Evolutionary conservation across 495 filamentous ascomycete genomes (phyloP), one percentile per base, ranked within the genome.

Genomic region (Neurospora discreta): DNA sequence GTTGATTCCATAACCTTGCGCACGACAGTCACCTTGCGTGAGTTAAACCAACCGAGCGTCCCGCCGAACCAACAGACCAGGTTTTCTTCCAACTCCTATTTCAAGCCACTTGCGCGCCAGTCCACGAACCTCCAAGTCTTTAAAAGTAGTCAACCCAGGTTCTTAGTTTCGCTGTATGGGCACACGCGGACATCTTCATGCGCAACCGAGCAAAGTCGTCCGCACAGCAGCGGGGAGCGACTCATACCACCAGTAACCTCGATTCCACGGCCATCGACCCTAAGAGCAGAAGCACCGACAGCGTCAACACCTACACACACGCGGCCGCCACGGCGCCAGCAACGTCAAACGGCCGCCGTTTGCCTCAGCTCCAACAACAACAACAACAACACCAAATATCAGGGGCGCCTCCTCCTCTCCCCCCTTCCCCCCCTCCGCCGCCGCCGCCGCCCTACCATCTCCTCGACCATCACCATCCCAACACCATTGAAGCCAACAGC

Each of bases 161-260:
- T 6, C 52, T 36, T 33, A 7, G 52, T 26, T 68, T 70, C 73
- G 71, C 71, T 74, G 71, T 75, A 79, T 78, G 77, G 76, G 76
- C 43, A 65, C 69, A 71, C 69, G 73, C 69, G 6, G 40, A 68
- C 38, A 69, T 72, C 74, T 80, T 76, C 70, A 80, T 80, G 78
- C 78, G 71, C 77, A 77, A 74, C 77, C 74, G 75, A 75, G 73
- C 72, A 67, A 75, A 60, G 74, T 67, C 77, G 71, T 71, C 77
- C 73, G 78, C 75, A 73, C 75, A 74, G 69, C 75, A 71, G 75
- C 75, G 75, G 71, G 71, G 71, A 73, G 52, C 52, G 52, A 52
- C 72, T 72, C 73, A 74, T 70, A 33, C 52, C 52, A 33, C 52
- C 52, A 60, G 30, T 26, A 60, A 60, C 52, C 33, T 60, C 15